Percentiles rank a stretch among this genome's conserved stretches.
Conservation (phyloP, 768 basidiomycete genomes). For the Termitomyces sp. region DNA sequence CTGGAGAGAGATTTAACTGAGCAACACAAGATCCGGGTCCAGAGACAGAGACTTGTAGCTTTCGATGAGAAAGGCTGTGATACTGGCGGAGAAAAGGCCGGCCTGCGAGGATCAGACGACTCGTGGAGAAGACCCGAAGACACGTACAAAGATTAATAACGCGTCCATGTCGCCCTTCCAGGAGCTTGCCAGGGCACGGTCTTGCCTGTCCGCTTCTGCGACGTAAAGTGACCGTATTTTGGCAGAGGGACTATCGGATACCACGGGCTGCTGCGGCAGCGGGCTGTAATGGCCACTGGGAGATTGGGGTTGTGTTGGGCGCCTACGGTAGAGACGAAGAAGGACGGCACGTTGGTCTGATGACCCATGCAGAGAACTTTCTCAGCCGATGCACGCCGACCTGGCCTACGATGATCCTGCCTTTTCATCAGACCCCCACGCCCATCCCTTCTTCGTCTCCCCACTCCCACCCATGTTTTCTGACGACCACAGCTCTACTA, state of each 20-base stretch:
- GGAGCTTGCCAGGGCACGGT: slow-evolving; percentile 10
- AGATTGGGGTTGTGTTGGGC: background rate
- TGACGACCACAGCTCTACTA: slow-evolving; percentile 13
- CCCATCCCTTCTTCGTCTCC: slow-evolving; percentile 38
- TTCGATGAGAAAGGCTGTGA: slow-evolving; percentile 20
- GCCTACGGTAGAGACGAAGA: background rate
- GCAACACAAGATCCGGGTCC: slow-evolving; percentile 4
- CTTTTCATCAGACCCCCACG: slow-evolving; percentile 50
- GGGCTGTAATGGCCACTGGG: slow-evolving; percentile 4
- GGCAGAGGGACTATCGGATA: slow-evolving; percentile 3
- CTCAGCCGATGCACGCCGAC: slow-evolving; percentile 2
- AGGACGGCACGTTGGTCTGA: background rate
- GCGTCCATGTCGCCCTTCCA: slow-evolving; percentile 18
- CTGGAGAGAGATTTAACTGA: slow-evolving; percentile 12
- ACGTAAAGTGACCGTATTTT: slow-evolving; percentile 17
- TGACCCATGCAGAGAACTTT: background rate
- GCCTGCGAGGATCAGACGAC: slow-evolving; percentile 11
- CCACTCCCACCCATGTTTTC: slow-evolving; percentile 16
- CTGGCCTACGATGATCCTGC: slow-evolving; percentile 42
- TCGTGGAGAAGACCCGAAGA: background rate
- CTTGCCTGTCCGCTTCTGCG: slow-evolving; percentile 15
- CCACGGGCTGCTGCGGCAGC: background rate
- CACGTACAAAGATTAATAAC: slow-evolving; percentile 15
- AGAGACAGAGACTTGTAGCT: slow-evolving; percentile 14
- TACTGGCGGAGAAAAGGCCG: slow-evolving; percentile 17